A percentile compares a stretch with the other conserved stretches of the same genome.
Evolutionary conservation across 331 rosid species (phyloP).

Genomic region (Ulmus americana): DNA sequence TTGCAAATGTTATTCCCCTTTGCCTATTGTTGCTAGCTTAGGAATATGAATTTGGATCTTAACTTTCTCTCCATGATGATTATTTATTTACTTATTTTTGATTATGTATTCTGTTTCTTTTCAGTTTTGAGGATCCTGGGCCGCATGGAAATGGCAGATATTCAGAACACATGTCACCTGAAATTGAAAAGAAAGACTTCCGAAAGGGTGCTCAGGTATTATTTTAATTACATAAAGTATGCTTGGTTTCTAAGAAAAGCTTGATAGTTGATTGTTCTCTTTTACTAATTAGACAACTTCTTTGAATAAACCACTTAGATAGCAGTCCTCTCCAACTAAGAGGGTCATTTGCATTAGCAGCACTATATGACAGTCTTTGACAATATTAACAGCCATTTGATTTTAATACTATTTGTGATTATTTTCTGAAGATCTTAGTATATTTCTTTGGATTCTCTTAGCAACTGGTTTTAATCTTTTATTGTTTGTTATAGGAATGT

Average conservation of each 20-base stretch:
- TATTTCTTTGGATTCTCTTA: background rate
- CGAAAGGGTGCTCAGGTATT: conserved; percentile 99
- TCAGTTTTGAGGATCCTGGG: conserved; percentile 97
- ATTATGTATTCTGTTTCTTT: background rate
- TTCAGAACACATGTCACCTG: conserved; percentile 92
- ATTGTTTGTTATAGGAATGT: conserved; percentile 8
- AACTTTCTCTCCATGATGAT: background rate
- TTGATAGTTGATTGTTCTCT: background rate
- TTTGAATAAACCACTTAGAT: conserved; percentile 7
- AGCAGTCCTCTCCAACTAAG: conserved; percentile 4
- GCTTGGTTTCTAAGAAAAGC: conserved; percentile 17
- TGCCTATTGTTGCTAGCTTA: background rate
- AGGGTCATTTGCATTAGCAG: background rate
- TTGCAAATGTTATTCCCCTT: background rate
- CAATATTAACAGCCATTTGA: background rate
- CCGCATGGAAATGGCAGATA: conserved; percentile 98
- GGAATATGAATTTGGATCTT: background rate
- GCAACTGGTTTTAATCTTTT: conserved; percentile 5
- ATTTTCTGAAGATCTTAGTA: background rate
- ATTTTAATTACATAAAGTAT: conserved; percentile 8
- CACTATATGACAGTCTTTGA: background rate
- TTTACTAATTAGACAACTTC: conserved; percentile 3
- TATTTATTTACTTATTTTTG: background rate
- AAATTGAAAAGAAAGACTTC: conserved; percentile 82
- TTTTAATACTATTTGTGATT: background rate